Percentiles rank a stretch among this genome's conserved stretches.
These are phyloP conservation scores for Sclerotinia spermophila DNA, from an alignment of 2,329 filamentous ascomycete species.

Conservation along the genomic window DNA sequence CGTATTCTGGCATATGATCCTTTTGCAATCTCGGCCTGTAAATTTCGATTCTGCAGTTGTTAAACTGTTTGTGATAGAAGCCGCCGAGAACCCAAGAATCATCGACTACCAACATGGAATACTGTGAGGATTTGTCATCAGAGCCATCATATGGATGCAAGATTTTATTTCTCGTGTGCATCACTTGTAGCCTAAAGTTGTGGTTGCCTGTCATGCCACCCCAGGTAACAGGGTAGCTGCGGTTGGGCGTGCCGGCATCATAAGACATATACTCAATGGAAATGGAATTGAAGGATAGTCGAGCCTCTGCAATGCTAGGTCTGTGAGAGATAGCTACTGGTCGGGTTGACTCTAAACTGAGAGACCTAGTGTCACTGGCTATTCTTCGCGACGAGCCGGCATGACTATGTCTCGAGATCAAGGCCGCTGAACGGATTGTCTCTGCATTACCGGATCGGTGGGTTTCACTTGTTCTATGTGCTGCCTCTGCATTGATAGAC, in stretches of 20 bases:
- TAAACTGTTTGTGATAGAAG: neutral
- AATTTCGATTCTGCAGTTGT: neutral
- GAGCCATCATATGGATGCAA: conserved; percentile 1
- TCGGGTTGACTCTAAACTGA: neutral
- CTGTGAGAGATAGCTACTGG: neutral
- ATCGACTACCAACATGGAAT: neutral
- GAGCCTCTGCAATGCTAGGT: neutral
- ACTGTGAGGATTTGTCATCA: neutral
- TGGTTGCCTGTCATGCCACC: neutral
- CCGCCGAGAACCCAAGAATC: neutral
- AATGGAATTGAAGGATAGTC: neutral
- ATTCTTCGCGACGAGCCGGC: neutral
- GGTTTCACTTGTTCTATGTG: neutral
- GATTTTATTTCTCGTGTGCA: neutral
- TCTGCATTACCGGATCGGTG: neutral
- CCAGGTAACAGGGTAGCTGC: conserved; percentile 1
- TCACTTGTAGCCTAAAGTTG: neutral
- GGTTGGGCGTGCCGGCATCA: neutral
- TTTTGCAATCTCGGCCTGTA: neutral
- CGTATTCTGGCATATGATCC: neutral
- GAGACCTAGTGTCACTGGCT: neutral
- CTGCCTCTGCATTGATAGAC: neutral
- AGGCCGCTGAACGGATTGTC: neutral
- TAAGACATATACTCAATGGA: conserved; percentile 3
- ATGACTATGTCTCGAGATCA: too few relatives aligned